These are phyloP conservation scores for Ophiocordyceps robertsii DNA, from an alignment of 2,329 filamentous ascomycete genomes.

Conservation along the genomic window DNA sequence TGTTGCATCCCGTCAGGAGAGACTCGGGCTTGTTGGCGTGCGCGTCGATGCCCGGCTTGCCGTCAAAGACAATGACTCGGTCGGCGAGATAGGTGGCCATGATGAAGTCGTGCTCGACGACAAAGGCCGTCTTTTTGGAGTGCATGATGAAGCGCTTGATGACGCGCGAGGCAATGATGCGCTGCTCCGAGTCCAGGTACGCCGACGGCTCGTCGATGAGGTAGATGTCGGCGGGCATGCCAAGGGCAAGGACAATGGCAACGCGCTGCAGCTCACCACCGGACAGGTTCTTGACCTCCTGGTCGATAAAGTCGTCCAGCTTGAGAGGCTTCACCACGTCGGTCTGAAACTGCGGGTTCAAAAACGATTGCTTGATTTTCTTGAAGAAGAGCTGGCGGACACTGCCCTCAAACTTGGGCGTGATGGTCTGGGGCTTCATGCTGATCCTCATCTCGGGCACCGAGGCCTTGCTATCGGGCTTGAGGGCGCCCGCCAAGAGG, in stretches of 20 bases:
- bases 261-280: constrained; percentile 99
- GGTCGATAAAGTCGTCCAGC: constrained; percentile 97
- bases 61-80: constrained; percentile 97
- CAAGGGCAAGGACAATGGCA: constrained; percentile 91
- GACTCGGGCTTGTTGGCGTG: constrained; percentile 86
- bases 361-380: constrained; percentile 94
- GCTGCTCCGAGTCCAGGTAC: constrained; percentile 97
- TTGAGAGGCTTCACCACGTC: constrained; percentile 99
- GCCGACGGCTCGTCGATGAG: constrained; percentile 95
- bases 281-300: constrained; percentile 97
- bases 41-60: constrained; percentile 75
- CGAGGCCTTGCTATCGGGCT: constrained; percentile 67
- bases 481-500: constrained; percentile 82
- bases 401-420: constrained; percentile 92
- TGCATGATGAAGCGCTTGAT: constrained; percentile 99
- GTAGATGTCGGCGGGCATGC: constrained; percentile 93
- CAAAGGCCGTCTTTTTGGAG: constrained; percentile 97
- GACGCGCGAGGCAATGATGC: constrained; percentile 91
- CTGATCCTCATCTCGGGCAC: constrained; percentile 93
- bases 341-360: constrained; percentile 97
- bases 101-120: constrained; percentile 99
- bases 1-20: constrained; percentile 89
- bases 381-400: constrained; percentile 99
- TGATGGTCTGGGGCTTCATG: constrained; percentile 99
- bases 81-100: constrained; percentile 73